A percentile compares a stretch with the other conserved stretches of the same genome.
phyloP scores from a whole-genome alignment of 192 early-diverging fungal species.

The Pilobolus umbonatus region DNA sequence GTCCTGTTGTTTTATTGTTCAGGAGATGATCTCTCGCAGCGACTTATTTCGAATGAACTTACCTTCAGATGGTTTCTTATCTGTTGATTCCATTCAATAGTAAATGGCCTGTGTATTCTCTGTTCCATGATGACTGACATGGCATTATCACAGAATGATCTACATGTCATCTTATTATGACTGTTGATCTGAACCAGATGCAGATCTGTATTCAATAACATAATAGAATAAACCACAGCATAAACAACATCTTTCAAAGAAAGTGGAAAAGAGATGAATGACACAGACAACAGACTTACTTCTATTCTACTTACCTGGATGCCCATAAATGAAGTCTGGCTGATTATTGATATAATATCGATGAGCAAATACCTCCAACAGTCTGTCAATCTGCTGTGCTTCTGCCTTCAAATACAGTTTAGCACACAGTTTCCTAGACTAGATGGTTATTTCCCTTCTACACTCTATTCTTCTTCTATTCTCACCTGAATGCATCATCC shows the following conservation, averaged over 20 bases:
- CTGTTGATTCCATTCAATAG: conserved; percentile 40
- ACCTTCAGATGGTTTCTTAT: conserved; percentile 46
- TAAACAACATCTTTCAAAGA: conserved; percentile 67
- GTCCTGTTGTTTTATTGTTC: not conserved
- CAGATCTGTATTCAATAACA: conserved; percentile 91
- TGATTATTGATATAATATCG: conserved; percentile 77
- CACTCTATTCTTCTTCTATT: not conserved
- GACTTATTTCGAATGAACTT: not conserved
- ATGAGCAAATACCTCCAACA: conserved; percentile 76
- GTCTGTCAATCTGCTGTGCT: conserved; percentile 87
- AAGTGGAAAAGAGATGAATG: not conserved
- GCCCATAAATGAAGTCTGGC: conserved; percentile 15
- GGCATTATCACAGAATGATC: conserved; percentile 67
- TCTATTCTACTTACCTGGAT: not conserved
- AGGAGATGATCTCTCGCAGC: not conserved
- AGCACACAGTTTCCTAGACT: conserved; percentile 56
- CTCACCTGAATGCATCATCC: conserved; percentile 30
- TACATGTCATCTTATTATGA: conserved; percentile 65
- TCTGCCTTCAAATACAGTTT: conserved; percentile 85
- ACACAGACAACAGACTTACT: no score
- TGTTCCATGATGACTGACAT: conserved; percentile 43
- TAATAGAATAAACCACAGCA: conserved; percentile 74
- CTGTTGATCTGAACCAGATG: conserved; percentile 71
- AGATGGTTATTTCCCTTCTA: no score
- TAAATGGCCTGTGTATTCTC: conserved; percentile 10